A percentile compares a stretch with the other conserved stretches of the same genome.
These are phyloP conservation scores for Alloascoidea hylecoeti DNA, from an alignment of 805 yeast genomes.

Conservation along the genomic window DNA sequence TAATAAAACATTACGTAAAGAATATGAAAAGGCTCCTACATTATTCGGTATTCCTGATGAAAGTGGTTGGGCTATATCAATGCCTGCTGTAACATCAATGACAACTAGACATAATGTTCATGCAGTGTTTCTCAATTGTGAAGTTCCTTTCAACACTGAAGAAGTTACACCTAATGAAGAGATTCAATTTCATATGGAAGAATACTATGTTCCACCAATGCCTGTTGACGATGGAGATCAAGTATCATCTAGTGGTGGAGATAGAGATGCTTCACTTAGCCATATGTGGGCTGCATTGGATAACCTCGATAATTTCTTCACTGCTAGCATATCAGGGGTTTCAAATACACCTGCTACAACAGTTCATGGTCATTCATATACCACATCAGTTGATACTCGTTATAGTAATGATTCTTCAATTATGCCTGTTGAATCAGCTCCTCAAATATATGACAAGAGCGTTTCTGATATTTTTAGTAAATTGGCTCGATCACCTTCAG, in stretches of 20 bases:
- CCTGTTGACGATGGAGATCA: constrained; percentile 33
- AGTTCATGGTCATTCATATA: constrained; percentile 16
- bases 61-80: constrained; percentile 94
- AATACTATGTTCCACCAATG: constrained; percentile 28
- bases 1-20: constrained; percentile 60
- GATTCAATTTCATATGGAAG: constrained; percentile 44
- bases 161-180: constrained; percentile 7
- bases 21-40: constrained; percentile 76
- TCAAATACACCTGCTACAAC: constrained; percentile 7
- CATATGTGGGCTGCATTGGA: constrained; percentile 91
- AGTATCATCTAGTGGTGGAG: constrained; percentile 48
- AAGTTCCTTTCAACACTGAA: constrained; percentile 17
- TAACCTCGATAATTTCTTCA: constrained; percentile 78
- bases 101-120: constrained; percentile 87
- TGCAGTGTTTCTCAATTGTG: constrained; percentile 85
- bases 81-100: constrained; percentile 86
- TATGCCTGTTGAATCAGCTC: constrained; percentile 54
- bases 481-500: constrained; percentile 60
- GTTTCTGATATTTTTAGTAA: constrained; percentile 63
- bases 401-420: constrained; percentile 30
- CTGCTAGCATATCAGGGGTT: constrained; percentile 15
- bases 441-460: constrained; percentile 67
- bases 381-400: constrained; percentile 37
- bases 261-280: constrained; percentile 62
- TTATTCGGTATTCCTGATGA: constrained; percentile 91